Percentiles rank a stretch among this genome's conserved stretches.
Conservation (phyloP, 2,329 filamentous ascomycete genomes). For the Talaromyces sp. region DNA sequence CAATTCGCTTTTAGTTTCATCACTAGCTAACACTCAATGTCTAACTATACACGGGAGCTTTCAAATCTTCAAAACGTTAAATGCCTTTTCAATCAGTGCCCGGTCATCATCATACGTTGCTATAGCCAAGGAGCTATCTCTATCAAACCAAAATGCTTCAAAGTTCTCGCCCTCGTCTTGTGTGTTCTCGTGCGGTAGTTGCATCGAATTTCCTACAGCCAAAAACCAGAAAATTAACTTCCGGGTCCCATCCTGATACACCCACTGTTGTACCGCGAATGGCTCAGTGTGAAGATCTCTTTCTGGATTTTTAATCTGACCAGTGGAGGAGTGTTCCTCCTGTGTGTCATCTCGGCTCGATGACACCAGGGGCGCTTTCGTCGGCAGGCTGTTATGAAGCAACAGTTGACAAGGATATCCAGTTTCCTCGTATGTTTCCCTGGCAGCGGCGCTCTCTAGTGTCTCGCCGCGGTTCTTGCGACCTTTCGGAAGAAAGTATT, state of each 20-base stretch:
- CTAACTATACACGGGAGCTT: neutral
- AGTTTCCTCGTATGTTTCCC: constrained; percentile 25
- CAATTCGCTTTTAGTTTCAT: too few relatives aligned
- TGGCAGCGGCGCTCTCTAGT: constrained; percentile 19
- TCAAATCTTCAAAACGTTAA: neutral
- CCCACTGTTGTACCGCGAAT: constrained; percentile 4
- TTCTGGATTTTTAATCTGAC: neutral
- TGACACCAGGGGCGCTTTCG: neutral
- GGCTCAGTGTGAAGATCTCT: constrained; percentile 5
- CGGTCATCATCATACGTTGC: constrained; percentile 11
- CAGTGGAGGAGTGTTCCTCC: neutral
- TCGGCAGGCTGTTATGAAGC: constrained; percentile 2
- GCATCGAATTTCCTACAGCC: constrained; percentile 9
- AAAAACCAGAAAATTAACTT: constrained; percentile 18
- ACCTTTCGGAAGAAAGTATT: constrained; percentile 23
- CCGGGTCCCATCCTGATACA: constrained; percentile 3
- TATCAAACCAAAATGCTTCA: constrained; percentile 11
- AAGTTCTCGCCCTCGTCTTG: constrained; percentile 17
- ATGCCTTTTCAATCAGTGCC: neutral
- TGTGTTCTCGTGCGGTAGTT: constrained; percentile 10
- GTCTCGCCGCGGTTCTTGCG: constrained; percentile 22
- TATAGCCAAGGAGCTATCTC: constrained; percentile 14
- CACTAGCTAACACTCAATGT: neutral
- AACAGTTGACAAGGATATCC: constrained; percentile 6
- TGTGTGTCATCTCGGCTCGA: neutral